Evolutionary conservation across 768 basidiomycete genomes (phyloP).

Genomic region (Leccinum fibrillosum): DNA sequence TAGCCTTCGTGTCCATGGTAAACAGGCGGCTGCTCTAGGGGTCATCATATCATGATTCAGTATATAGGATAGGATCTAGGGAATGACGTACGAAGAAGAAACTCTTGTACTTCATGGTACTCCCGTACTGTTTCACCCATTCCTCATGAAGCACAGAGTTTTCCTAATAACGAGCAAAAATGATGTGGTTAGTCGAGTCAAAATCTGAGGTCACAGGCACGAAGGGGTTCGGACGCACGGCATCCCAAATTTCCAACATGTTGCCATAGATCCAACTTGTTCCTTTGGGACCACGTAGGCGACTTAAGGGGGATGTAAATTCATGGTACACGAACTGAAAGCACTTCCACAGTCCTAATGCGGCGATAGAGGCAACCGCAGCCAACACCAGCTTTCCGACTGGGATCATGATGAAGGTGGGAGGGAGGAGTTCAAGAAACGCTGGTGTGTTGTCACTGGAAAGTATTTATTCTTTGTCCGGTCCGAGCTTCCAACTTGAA

Average conservation of each 20-base stretch:
- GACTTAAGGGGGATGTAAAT: slow-evolving; percentile 40
- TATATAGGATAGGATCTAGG: too few species aligned
- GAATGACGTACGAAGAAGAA: slow-evolving; percentile 7
- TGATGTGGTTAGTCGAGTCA: not conserved
- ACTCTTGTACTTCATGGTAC: slow-evolving; percentile 10
- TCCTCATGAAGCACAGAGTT: slow-evolving; percentile 7
- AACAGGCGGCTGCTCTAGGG: not conserved
- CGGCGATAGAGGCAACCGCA: not conserved
- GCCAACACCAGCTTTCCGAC: not conserved
- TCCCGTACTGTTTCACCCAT: slow-evolving; percentile 16
- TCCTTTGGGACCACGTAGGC: slow-evolving; percentile 45
- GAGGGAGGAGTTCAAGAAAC: too few species aligned
- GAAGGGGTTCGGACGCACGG: slow-evolving; percentile 23
- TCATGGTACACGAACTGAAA: slow-evolving; percentile 27
- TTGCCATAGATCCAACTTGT: slow-evolving; percentile 48
- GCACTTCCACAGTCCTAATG: slow-evolving; percentile 7
- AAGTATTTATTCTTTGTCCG: too few species aligned
- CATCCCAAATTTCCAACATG: slow-evolving; percentile 41
- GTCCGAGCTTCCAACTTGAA: too few species aligned
- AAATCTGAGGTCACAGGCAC: too few species aligned
- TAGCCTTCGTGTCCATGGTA: slow-evolving; percentile 2
- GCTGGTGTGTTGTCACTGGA: too few species aligned
- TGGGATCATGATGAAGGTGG: slow-evolving; percentile 5
- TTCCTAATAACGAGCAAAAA: slow-evolving; percentile 1
- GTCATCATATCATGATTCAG: not conserved